Base-by-base conservation (phyloP, 371 early-diverging fungal species). In the Saksenaea oblongispora region DNA sequence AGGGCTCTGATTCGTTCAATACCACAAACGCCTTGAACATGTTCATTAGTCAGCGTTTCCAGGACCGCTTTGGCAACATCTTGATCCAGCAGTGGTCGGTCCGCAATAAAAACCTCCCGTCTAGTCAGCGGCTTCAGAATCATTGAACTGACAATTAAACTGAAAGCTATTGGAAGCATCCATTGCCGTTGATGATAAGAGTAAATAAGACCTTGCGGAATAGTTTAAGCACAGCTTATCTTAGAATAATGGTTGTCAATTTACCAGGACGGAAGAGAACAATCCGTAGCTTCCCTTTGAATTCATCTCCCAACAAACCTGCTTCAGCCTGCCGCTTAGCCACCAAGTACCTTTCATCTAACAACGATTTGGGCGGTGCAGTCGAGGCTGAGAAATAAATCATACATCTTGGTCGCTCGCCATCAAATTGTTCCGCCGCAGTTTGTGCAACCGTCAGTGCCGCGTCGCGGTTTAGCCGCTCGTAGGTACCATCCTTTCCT, bases 221-320 rank as follows among this genome's bases (percentile, higher is more conserved):
- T 15, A 8, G 5, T 27, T 13, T 39, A 14, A 41, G n/a, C 47
- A 54, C 11, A 26, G 14, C 1, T 18, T 22, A 7, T 14, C 47
- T 63, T 26, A 31, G n/a, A 27, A 4, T 26, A 17, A 37, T 11
- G 1, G 4, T 10, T n/a, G 27, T 47, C 17, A 37, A 13, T 36
- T 59, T 60, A 66, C 74, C 70, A 66, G 74, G 74, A 22, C 70
- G 56, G n/a, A 73, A 35, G 11, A 73, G 55, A 5, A 73, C 70
- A 0, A 73, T 63, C 8, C 70, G 44, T 9, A 72, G 47, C 8
- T 41, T 66, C 44, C 66, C 62, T 15, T 64, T 61, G 31, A 60
- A 66, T 34, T 64, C 64, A 4, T 61, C 36, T 0, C 62, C 61
- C 51, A 73, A 34, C 17, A 73, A 61, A 3, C 41, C 61, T 8